Conservation (phyloP, 768 basidiomycete species). For the Cyclocybe aegerita region DNA sequence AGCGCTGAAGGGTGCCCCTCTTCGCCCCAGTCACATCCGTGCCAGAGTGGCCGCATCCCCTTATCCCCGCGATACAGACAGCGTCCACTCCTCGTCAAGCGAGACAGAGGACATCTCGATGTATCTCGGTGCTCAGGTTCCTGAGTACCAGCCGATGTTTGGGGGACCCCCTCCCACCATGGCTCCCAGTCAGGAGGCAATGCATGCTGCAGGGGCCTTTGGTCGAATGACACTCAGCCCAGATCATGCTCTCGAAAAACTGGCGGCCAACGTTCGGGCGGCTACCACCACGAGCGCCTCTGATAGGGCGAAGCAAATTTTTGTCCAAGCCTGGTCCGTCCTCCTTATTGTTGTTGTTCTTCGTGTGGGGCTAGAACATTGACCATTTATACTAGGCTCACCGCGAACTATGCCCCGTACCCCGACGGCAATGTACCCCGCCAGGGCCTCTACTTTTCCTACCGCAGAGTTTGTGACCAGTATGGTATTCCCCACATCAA, state of each 20-base stretch:
- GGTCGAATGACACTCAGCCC: constrained; percentile 74
- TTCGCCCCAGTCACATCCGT: constrained; percentile 74
- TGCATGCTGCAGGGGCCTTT: constrained; percentile 73
- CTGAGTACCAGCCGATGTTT: constrained; percentile 73
- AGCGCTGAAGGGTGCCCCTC: constrained; percentile 67
- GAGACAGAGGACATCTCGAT: constrained; percentile 88
- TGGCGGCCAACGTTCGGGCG: constrained; percentile 83
- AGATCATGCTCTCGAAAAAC: constrained; percentile 81
- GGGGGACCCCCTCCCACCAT: constrained; percentile 44
- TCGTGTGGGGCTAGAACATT: constrained; percentile 12
- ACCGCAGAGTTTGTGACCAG: constrained; percentile 87
- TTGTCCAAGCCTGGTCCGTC: constrained; percentile 87
- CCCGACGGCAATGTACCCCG: constrained; percentile 92
- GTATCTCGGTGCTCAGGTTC: constrained; percentile 56
- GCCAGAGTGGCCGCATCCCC: constrained; percentile 81
- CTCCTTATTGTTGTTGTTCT: constrained; percentile 12
- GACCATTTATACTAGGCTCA: constrained; percentile 52
- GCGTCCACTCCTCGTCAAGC: constrained; percentile 83
- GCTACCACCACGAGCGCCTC: constrained; percentile 91
- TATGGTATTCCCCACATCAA: constrained; percentile 94
- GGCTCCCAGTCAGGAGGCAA: constrained; percentile 48
- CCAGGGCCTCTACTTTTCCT: constrained; percentile 93
- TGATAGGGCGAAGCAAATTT: constrained; percentile 89
- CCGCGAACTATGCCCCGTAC: constrained; percentile 87
- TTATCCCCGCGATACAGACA: constrained; percentile 83